Base-by-base conservation (phyloP, 2,329 filamentous ascomycete species). In the Pestalotiopsis sp. region DNA sequence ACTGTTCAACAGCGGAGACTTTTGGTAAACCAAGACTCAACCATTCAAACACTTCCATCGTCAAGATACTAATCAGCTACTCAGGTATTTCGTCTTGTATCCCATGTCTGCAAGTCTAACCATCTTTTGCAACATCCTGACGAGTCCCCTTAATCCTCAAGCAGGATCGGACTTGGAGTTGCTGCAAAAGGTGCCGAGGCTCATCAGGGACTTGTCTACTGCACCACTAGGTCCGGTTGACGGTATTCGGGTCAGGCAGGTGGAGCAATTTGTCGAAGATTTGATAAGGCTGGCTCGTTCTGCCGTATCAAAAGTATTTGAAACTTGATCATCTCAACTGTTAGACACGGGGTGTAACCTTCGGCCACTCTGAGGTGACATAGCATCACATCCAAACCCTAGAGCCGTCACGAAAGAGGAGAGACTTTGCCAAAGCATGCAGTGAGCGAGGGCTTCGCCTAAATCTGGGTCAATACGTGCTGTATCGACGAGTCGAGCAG, bases 11-110 rank as follows among this genome's bases (percentile, higher is more conserved):
- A 79, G 81, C 1, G 83, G 85, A 57, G 80, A 83, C 12, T 88
- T 88, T 70, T 87, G 85, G 84, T 86, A 77, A 70, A 81, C 72
- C 7, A 7, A n/a, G 4, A 27, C 25, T 49, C 41, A 14, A 27
- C 66, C 9, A n/a, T n/a, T n/a, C n/a, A n/a, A n/a, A 7, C 27
- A 31, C 5, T 31, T 31, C 27, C 6, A 31, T 31, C 6, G 7
- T 68, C 60, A 56, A 76, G 75, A 76, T 45, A 60, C 69, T 74
- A 73, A 67, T 52, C 25, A 65, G 60, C 11, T 36, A 36, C 11
- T n/a, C 27, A 89, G 87, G 86, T 76, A 83, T 14, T 75, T 88
- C 4, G 79, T 87, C 2, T 89, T 87, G 71, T 89, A 89, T 67
- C 87, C 87, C 1, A 83, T 87, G 67, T 84, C 85, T 0, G 87